Evolutionary conservation across 116 monocot genomes (phyloP).

Genomic region (Iris pallida): DNA sequence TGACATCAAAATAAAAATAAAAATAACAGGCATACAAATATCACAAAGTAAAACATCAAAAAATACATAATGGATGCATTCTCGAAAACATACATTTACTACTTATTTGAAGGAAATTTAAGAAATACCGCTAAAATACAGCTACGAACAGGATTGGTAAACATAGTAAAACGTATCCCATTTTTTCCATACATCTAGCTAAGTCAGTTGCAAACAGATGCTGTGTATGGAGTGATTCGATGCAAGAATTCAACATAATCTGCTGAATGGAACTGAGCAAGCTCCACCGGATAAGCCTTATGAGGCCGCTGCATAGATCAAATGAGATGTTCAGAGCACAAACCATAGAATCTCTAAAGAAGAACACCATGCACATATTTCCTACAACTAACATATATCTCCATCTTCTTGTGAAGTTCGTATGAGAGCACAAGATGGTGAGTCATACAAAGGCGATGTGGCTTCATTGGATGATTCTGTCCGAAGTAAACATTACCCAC

Average conservation of each 20-base stretch:
- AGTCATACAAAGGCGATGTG: constrained; percentile 97
- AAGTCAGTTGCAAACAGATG: constrained; percentile 61
- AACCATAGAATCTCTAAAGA: not conserved
- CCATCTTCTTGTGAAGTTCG: constrained; percentile 97
- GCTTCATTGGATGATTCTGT: constrained; percentile 98
- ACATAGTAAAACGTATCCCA: not conserved
- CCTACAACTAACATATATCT: constrained; percentile 85
- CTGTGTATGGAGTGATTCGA: constrained; percentile 83
- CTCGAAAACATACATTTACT: too few relatives aligned
- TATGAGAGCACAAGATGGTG: constrained; percentile 95
- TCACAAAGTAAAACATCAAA: too few relatives aligned
- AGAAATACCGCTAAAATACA: too few relatives aligned
- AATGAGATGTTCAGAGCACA: not conserved
- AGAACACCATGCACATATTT: constrained; percentile 1
- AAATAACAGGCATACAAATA: too few relatives aligned
- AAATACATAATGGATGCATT: too few relatives aligned
- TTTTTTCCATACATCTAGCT: constrained; percentile 52
- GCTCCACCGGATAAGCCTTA: constrained; percentile 92
- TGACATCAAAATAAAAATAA: too few relatives aligned
- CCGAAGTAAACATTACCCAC: constrained; percentile 97
- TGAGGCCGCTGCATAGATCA: constrained; percentile 74
- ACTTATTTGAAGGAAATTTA: too few relatives aligned
- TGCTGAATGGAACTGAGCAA: constrained; percentile 91
- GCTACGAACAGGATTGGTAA: too few relatives aligned
- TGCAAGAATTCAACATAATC: constrained; percentile 98